These are phyloP conservation scores for Sclerotinia glacialis DNA, from an alignment of 2,329 filamentous ascomycete species.

Conservation along the genomic window DNA sequence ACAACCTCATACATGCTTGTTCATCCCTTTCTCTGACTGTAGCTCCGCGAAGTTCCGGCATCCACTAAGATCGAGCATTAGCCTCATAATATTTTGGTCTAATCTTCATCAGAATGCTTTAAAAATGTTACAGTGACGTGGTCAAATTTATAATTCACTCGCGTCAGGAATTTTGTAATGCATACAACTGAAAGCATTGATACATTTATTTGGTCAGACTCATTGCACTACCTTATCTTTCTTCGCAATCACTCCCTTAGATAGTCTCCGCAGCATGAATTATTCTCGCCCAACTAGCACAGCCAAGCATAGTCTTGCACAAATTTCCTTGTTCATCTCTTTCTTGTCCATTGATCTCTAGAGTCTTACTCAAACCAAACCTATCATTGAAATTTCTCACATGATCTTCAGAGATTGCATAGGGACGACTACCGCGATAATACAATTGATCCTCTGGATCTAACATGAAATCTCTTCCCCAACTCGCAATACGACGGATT, in stretches of 20 bases:
- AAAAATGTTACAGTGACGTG: background rate
- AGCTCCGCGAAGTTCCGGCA: too few relatives aligned
- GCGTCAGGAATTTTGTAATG: background rate
- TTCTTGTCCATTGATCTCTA: constrained; percentile 26
- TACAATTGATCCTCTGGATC: constrained; percentile 27
- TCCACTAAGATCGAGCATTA: too few relatives aligned
- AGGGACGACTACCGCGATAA: constrained; percentile 29
- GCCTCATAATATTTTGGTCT: too few relatives aligned
- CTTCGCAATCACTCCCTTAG: background rate
- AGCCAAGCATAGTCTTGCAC: constrained; percentile 31
- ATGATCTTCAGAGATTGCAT: constrained; percentile 26
- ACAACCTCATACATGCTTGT: too few relatives aligned
- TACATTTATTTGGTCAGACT: background rate
- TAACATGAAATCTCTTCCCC: constrained; percentile 29
- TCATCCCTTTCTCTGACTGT: too few relatives aligned
- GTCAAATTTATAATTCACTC: background rate
- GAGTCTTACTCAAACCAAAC: constrained; percentile 20
- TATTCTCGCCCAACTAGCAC: constrained; percentile 30
- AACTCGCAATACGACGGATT: constrained; percentile 25
- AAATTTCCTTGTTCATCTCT: constrained; percentile 28
- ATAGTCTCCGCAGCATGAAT: constrained; percentile 20
- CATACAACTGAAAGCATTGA: background rate
- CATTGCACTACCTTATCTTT: too few relatives aligned
- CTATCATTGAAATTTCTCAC: constrained; percentile 25
- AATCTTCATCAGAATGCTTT: background rate